phyloP scores from a whole-genome alignment of 2,329 filamentous ascomycete genomes.

The Uncinocarpus reesii region DNA sequence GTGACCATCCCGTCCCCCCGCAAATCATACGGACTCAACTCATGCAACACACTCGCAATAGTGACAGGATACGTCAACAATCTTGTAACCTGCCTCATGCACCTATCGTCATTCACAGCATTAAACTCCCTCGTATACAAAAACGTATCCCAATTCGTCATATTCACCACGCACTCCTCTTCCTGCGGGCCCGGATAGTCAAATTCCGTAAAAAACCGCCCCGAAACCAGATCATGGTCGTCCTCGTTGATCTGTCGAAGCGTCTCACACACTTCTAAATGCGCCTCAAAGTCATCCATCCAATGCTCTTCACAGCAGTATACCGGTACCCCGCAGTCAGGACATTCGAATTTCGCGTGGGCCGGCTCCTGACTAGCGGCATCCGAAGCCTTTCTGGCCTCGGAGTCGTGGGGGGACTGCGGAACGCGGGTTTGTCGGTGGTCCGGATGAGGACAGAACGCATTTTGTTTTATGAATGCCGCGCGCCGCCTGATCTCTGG shows the following conservation, averaged over 20 bases:
- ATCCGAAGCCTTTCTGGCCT: constrained; percentile 50
- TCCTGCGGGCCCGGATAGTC: constrained; percentile 81
- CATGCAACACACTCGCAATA: constrained; percentile 81
- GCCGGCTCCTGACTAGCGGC: constrained; percentile 42
- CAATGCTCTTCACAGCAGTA: constrained; percentile 93
- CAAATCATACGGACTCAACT: constrained; percentile 84
- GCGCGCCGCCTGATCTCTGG: constrained; percentile 79
- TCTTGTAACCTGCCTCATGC: constrained; percentile 84
- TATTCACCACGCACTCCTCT: constrained; percentile 86
- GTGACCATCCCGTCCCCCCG: constrained; percentile 67
- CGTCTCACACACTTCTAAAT: constrained; percentile 85
- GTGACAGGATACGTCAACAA: constrained; percentile 90
- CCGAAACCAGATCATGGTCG: constrained; percentile 86
- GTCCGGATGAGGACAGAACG: constrained; percentile 81
- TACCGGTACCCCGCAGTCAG: constrained; percentile 86
- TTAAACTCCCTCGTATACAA: constrained; percentile 85
- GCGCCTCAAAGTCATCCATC: constrained; percentile 88
- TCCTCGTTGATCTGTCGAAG: constrained; percentile 93
- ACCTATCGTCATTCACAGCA: constrained; percentile 81
- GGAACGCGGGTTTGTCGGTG: constrained; percentile 67
- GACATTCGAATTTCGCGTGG: constrained; percentile 88
- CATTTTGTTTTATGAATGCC: constrained; percentile 84
- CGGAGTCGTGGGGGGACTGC: constrained; percentile 53
- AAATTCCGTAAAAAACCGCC: constrained; percentile 87
- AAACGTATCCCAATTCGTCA: constrained; percentile 98